These are phyloP conservation scores for Exophiala viscosa DNA, from an alignment of 2,329 filamentous ascomycete genomes.

Conservation along the genomic window DNA sequence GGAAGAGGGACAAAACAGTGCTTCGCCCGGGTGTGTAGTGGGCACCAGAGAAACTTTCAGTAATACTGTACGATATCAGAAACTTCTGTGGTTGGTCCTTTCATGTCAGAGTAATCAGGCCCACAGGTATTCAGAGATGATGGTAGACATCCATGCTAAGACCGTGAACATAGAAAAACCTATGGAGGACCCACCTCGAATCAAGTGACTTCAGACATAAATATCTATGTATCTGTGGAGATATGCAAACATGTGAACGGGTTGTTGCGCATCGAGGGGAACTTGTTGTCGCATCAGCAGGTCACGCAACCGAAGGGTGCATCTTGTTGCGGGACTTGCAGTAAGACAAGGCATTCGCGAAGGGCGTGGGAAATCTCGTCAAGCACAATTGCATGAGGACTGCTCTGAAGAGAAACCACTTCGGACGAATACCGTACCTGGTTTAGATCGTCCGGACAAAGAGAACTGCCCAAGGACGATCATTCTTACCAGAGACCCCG, in stretches of 20 bases:
- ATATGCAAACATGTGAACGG: no score
- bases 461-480: neutral
- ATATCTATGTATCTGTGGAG: no score
- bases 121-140: no score
- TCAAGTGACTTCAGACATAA: no score
- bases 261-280: no score
- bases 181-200: no score
- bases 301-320: no score
- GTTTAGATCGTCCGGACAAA: neutral
- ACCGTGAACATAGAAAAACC: no score
- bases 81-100: neutral
- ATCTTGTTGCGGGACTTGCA: no score
- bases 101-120: neutral
- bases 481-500: neutral
- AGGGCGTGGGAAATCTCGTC: neutral
- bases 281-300: no score
- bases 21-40: neutral
- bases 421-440: neutral
- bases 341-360: neutral
- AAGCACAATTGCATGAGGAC: neutral
- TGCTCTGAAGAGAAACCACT: neutral
- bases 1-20: neutral
- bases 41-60: neutral
- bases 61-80: neutral
- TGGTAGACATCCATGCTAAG: no score